Base-by-base conservation (phyloP, 352 stramenopile species). In the Aphanomyces astaci region DNA sequence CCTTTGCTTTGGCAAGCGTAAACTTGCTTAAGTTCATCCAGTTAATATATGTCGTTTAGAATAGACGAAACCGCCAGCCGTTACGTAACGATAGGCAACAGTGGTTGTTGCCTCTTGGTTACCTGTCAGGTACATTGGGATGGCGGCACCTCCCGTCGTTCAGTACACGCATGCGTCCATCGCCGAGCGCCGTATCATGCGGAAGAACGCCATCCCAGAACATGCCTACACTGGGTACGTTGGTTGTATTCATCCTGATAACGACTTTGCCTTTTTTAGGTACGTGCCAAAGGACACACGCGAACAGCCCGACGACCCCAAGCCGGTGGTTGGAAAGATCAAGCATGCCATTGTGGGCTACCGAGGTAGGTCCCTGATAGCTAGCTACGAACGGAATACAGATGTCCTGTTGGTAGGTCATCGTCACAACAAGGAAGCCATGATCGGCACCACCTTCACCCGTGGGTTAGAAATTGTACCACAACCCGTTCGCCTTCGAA, bases 401-500 rank as follows among this genome's bases (percentile, higher is more conserved):
- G 77, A 78, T 48, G 87, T 87, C 59, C 73, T 88, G n/a, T 88
- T 86, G 72, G 77, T 75, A 55, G 82, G 82, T 4, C 78, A 88
- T 63, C 69, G 86, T 52, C 77, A 81, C 15, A 76, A 81, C 46
- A 69, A 79, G 19, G 71, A 87, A 71, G 82, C 86, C 60, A 74
- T 79, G 27, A 74, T 90, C 43, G 81, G 82, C 17, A 87, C 75
- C 17, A 89, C 82, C n/a, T 90, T 90, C 71, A 84, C 80, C 1
- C 78, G 79, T 4, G 82, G 80, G 0, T 67, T 88, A 4, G 72
- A 78, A 63, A 70, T 79, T 48, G 72, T 73, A 1, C 63, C 71
- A 10, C 72, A 70, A 30, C 51, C 70, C 27, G 49, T 60, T 11
- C 46, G 48, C 0, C 31, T 63, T 1, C 55, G 45, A 1, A 54